Base-by-base conservation (phyloP, 495 filamentous ascomycete genomes). In the Massariosphaeria phaeospora region DNA sequence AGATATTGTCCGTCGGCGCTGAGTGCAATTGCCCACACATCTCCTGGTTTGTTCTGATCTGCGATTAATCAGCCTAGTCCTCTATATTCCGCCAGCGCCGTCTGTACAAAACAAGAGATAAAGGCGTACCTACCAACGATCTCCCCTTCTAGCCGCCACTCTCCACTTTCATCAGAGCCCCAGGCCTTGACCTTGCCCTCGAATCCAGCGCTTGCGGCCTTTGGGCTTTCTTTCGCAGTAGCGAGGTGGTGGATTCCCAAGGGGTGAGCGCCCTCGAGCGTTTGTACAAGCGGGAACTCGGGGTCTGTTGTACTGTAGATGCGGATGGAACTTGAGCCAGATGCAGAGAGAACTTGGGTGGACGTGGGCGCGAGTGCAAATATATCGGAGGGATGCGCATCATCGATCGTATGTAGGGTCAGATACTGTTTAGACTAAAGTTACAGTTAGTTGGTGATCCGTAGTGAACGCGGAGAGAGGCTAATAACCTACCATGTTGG, bases 341-440 rank as follows among this genome's bases (percentile, higher is more conserved):
- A 89, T 26, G 80, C 86, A 15, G 91, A 93, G 63, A 98, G 65
- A 18, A 96, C 68, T 18, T 86, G 77, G 13, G 75, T 83, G 3
- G 81, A 72, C 2, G 90, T 94, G n/a, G 89, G 78, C 1, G 89
- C 90, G 61, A 98, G 73, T 13, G 86, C 82, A 71, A 91, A 98
- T 54, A 98, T 89, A 66, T 96, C 91, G 46, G 84, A 84, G 33
- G 83, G 74, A 70, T 96, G 93, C 54, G 88, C 89, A 76, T 89
- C 79, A 67, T 95, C 88, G 66, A 93, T 78, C 11, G 90, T 90
- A 72, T 95, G 88, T 52, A 83, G 84, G 51, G 89, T 89, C 30
- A 98, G 81, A 68, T 96, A 97, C 86, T 96, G 94, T 74, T 96
- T 95, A 48, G 93, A 97, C 94, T 98, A 62, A 24, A n/a, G n/a